Conservation (phyloP, 2,329 filamentous ascomycete genomes). For the Penicillium sp. region DNA sequence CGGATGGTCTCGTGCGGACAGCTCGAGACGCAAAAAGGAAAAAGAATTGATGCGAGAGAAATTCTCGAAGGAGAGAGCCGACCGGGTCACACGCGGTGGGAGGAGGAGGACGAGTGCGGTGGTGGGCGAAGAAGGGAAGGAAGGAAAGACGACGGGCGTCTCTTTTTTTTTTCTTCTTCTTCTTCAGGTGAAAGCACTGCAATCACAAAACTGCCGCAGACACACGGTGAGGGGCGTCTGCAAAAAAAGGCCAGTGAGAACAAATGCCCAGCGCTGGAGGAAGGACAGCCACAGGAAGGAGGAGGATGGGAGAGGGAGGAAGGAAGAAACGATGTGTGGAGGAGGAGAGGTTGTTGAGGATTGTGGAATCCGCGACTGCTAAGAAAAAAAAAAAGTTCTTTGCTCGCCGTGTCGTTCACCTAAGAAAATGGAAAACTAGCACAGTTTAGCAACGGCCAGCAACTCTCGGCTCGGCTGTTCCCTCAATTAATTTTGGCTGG, state of each 20-base stretch:
- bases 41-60: neutral
- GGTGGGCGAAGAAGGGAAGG: neutral
- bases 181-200: neutral
- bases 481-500: neutral
- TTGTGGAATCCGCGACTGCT: constrained; percentile 16
- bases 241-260: neutral
- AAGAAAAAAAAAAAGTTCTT: constrained; percentile 17
- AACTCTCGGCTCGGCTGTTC: constrained; percentile 3
- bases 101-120: neutral
- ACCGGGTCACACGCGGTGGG: constrained; percentile 4
- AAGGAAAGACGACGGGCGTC: constrained; percentile 2
- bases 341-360: constrained; percentile 13
- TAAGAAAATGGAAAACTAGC: neutral
- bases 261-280: constrained; percentile 19
- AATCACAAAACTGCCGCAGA: constrained; percentile 7
- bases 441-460: neutral
- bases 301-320: constrained; percentile 17
- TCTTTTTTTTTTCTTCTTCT: neutral
- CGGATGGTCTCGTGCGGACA: neutral
- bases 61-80: neutral
- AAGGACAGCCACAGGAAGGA: constrained; percentile 17
- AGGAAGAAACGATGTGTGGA: constrained; percentile 17
- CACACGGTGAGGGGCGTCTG: neutral
- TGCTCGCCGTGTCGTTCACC: neutral
- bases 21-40: neutral